Evolutionary conservation across 1,284 basidiomycete genomes (phyloP), one percentile per base, ranked within the genome.

Genomic region (Xerocomus tenax): DNA sequence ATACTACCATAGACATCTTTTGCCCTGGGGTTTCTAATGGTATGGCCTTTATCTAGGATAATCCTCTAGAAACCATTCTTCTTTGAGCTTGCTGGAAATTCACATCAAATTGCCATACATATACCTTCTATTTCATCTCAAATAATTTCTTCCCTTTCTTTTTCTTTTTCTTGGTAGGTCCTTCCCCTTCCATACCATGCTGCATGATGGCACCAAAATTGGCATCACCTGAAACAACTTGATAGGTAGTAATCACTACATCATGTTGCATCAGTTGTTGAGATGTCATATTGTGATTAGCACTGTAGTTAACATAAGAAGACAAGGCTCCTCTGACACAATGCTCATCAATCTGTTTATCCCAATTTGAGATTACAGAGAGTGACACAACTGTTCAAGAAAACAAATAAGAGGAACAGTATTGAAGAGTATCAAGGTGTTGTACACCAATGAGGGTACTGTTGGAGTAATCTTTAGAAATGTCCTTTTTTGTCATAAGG

Each of bases 191-290:
- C 6, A 8, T 10, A 30, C 26, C 51, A 15, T 40, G 42, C 18
- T 53, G 59, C 3, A 28, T 29, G 26, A 53, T 7, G 13, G 10
- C 25, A 5, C 36, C 53, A 30, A 56, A 49, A 28, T 68, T 61
- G 40, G 57, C 63, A 4, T 65, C 67, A 3, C 61, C 63, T 26
- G 61, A 32, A 29, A 65, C 67, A 23, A 65, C 62, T 40, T 91
- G 87, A 65, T 94, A 95, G 0, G 92, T 95, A 0, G 91, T 92
- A 50, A 95, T 81, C n/a, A 95, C 82, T 8, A 93, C 72, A 59
- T 95, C 91, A 60, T 81, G 82, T 52, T 76, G 71, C 51, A 74
- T 69, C 13, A 95, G 67, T 28, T 86, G 74, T 32, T 76, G 69
- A 0, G 83, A 69, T 10, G 72, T 75, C 58, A 87, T 69, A 9